phyloP scores from a whole-genome alignment of 768 basidiomycete species.

The Tulasnella sp. region DNA sequence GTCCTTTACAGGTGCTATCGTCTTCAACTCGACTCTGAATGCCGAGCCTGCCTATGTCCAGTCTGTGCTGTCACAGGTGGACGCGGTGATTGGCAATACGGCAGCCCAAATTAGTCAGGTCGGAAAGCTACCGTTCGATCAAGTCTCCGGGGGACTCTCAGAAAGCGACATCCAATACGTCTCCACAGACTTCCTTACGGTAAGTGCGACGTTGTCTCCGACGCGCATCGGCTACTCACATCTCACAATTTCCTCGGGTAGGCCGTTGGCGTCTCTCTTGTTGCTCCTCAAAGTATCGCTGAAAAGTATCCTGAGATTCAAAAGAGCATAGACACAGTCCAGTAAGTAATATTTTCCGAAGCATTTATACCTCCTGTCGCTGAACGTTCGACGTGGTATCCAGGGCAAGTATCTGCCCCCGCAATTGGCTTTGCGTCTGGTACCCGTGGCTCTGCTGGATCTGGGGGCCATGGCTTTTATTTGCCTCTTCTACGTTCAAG shows the following conservation, averaged over 20 bases:
- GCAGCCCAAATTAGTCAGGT: neutral
- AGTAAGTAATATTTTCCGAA: neutral
- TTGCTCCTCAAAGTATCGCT: neutral
- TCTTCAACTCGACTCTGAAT: neutral
- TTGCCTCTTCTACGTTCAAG: neutral
- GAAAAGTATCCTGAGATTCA: neutral
- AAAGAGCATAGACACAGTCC: neutral
- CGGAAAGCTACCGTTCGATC: neutral
- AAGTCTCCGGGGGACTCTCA: neutral
- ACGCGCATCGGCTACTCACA: too few relatives aligned
- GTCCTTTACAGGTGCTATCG: neutral
- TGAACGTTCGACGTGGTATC: neutral
- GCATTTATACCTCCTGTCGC: neutral
- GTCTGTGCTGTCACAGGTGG: neutral
- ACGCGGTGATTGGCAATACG: neutral
- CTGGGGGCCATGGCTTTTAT: neutral
- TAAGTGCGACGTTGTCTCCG: too few relatives aligned
- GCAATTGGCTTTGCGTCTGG: neutral
- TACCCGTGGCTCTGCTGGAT: neutral
- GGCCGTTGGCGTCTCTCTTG: neutral
- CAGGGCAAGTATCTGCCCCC: neutral
- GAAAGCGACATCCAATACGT: neutral
- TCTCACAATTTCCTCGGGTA: neutral
- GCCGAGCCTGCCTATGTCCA: neutral
- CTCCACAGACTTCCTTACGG: neutral